Base-by-base conservation (phyloP, 2,329 filamentous ascomycete species). In the Stemphylium vesicarium region DNA sequence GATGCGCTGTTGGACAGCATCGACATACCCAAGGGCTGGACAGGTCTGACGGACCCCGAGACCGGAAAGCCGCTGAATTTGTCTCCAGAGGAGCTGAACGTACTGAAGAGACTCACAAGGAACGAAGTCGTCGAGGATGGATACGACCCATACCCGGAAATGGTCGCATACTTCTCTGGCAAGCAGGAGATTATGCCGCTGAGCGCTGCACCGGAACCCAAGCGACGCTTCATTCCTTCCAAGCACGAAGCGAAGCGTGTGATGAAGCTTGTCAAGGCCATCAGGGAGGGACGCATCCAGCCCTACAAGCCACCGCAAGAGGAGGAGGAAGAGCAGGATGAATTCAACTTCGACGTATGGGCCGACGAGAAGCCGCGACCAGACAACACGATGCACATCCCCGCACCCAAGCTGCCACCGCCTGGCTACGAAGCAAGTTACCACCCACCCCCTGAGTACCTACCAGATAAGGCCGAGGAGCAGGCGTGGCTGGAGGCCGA, bases 241-340 rank as follows among this genome's bases (percentile, higher is more conserved):
- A 98, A 97, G 78, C 92, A 99, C 75, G 95, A 99, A 77, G 90
- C 91, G 29, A 97, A 97, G 81, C 87, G 93, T 53, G 86, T 99
- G 46, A 96, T 97, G 86, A 98, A 99, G 80, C 87, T 99, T 69
- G 95, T 98, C 49, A 92, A 91, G 70, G 95, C 95, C 33, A 99
- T 99, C 65, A 88, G 90, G 62, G 94, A 98, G 77, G 95, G 96
- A 32, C 87, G 92, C 44, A 98, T 99, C 64, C 80, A 96, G 69
- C 96, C 96, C 4, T 96, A 96, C 79, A 92, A 88, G 72, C 86
- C 92, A 4, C 87, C 87, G 0, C 90, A 91, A 65, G 84, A 88
- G 59, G 86, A 93, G 62, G 86, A 91, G 51, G 85, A 90, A 47
- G 85, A 89, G 44, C 87, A 90, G 55, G 87, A 90, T 49, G 81